Evolutionary conservation across 441 rosid genomes (phyloP).

Genomic region (Erodium texanum): DNA sequence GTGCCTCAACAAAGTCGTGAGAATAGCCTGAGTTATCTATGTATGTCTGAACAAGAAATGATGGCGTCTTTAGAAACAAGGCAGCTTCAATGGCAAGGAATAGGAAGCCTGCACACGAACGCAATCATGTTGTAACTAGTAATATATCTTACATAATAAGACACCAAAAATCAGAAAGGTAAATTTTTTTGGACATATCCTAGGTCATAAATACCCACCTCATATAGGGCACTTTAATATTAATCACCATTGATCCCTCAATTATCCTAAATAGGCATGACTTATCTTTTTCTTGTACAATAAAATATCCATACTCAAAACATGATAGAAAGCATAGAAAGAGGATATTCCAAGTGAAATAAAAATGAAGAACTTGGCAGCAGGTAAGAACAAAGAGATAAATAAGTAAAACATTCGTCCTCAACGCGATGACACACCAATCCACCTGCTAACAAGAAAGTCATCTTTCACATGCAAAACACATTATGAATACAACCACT

Average conservation of each 20-base stretch:
- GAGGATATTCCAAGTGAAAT: background rate
- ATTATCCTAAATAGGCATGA: background rate
- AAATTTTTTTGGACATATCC: background rate
- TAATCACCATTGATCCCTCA: background rate
- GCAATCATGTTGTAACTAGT: background rate
- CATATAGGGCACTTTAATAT: background rate
- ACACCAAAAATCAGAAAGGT: background rate
- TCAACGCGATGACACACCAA: background rate
- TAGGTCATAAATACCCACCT: background rate
- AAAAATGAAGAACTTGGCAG: background rate
- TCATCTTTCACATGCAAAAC: background rate
- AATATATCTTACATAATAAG: background rate
- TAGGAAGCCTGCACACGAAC: background rate
- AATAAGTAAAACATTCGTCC: background rate
- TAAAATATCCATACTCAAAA: too few relatives aligned
- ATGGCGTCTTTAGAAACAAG: constrained; percentile 3
- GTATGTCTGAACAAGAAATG: background rate
- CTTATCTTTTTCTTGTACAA: too few relatives aligned
- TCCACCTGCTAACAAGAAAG: background rate
- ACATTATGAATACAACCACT: background rate
- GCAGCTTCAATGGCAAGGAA: background rate
- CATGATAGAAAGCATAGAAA: too few relatives aligned
- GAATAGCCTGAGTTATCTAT: background rate
- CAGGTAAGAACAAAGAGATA: background rate
- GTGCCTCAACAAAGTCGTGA: background rate